phyloP scores from a whole-genome alignment of 1,139 yeast genomes.

The Arxiozyma slooffiae region DNA sequence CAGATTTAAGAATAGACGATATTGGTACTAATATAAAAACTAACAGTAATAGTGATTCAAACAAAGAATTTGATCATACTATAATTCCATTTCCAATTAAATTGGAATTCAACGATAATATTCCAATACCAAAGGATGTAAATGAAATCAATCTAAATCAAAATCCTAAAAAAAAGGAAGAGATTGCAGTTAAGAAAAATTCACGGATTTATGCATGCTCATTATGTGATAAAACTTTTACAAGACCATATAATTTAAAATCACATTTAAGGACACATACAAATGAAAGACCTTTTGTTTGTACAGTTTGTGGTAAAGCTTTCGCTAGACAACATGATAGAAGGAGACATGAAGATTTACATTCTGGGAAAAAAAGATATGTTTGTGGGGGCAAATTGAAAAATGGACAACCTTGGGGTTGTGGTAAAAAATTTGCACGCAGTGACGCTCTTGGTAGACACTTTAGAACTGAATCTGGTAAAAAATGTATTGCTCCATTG shows the following conservation, averaged over 20 bases:
- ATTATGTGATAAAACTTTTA: slow-evolving; percentile 75
- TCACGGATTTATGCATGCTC: slow-evolving; percentile 78
- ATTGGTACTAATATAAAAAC: background rate
- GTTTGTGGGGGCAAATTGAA: slow-evolving; percentile 69
- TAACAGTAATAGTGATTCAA: background rate
- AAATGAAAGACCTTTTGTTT: slow-evolving; percentile 82
- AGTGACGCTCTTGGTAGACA: slow-evolving; percentile 94
- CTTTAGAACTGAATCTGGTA: slow-evolving; percentile 89
- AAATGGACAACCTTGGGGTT: slow-evolving; percentile 62
- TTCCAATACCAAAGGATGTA: background rate
- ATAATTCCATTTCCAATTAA: background rate
- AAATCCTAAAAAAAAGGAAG: slow-evolving; percentile 6
- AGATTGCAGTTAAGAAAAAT: slow-evolving; percentile 43
- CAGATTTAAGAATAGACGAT: slow-evolving; percentile 25
- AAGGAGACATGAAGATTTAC: slow-evolving; percentile 87
- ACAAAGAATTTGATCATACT: background rate
- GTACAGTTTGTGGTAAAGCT: slow-evolving; percentile 82
- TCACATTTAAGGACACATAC: slow-evolving; percentile 91
- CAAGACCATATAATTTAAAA: slow-evolving; percentile 84
- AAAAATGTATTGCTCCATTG: slow-evolving; percentile 65
- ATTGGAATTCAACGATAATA: background rate
- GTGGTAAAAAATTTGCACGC: slow-evolving; percentile 86
- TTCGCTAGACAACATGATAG: slow-evolving; percentile 95
- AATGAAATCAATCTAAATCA: background rate
- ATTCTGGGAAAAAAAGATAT: slow-evolving; percentile 80